phyloP scores from a whole-genome alignment of 345 rosid genomes.

The Balakata baccata region DNA sequence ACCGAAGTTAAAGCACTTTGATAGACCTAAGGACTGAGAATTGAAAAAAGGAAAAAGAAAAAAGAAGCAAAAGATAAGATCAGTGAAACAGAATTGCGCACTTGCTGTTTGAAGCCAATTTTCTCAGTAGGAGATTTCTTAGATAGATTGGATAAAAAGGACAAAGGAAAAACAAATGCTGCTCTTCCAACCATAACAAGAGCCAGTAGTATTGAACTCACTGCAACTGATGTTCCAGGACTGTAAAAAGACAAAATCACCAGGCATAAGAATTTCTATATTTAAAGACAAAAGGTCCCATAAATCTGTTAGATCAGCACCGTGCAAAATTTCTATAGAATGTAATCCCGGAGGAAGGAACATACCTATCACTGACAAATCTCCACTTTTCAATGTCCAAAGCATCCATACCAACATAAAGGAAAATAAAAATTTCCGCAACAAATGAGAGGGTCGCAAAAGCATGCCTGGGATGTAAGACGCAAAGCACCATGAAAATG shows the following conservation, averaged over 20 bases:
- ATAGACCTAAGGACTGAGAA: neutral
- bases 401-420: slow-evolving; percentile 99
- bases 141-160: slow-evolving; percentile 73
- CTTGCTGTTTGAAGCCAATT: slow-evolving; percentile 78
- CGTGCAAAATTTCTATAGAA: neutral
- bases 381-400: slow-evolving; percentile 98
- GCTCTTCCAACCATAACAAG: slow-evolving; percentile 89
- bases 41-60: neutral
- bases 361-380: slow-evolving; percentile 69
- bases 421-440: slow-evolving; percentile 87
- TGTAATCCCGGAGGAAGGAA: neutral
- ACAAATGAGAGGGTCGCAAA: slow-evolving; percentile 95
- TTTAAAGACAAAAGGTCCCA: neutral
- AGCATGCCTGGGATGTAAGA: slow-evolving; percentile 59
- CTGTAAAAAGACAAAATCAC: slow-evolving; percentile 35
- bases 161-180: slow-evolving; percentile 90
- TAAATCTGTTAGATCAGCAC: neutral
- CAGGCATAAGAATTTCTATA: neutral
- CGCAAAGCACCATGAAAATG: slow-evolving; percentile 10
- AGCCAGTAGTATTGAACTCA: slow-evolving; percentile 70
- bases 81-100: slow-evolving; percentile 29
- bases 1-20: neutral
- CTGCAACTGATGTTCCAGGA: slow-evolving; percentile 83
- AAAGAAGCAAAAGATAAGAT: too few relatives aligned
- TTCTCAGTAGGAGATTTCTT: slow-evolving; percentile 66